These are phyloP conservation scores for Fusarium algeriense DNA, from an alignment of 2,329 filamentous ascomycete genomes.

Conservation along the genomic window DNA sequence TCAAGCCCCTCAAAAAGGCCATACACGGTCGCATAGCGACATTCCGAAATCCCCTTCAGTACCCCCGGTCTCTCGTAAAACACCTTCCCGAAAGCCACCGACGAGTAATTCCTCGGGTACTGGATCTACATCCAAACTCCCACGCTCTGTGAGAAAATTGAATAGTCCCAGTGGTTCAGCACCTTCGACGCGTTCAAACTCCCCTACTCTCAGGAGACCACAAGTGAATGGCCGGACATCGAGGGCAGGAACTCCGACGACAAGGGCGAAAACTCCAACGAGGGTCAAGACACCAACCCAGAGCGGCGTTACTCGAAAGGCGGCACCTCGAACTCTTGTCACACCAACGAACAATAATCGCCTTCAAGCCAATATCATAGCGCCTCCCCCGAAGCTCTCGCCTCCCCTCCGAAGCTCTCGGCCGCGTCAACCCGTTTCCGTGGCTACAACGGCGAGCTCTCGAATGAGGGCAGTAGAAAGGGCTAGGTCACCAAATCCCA, in stretches of 20 bases:
- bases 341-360: conserved; percentile 67
- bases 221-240: conserved; percentile 57
- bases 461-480: conserved; percentile 74
- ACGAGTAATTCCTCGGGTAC: conserved; percentile 42
- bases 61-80: conserved; percentile 51
- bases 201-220: conserved; percentile 62
- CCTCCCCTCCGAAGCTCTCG: conserved; percentile 84
- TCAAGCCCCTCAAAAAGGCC: conserved; percentile 50
- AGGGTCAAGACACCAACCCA: conserved; percentile 60
- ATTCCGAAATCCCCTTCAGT: conserved; percentile 56
- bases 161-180: conserved; percentile 60
- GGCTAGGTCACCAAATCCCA: conserved; percentile 59
- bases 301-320: conserved; percentile 53
- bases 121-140: conserved; percentile 58
- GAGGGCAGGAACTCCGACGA: conserved; percentile 54
- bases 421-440: conserved; percentile 82
- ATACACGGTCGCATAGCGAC: conserved; percentile 71
- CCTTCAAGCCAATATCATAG: conserved; percentile 80
- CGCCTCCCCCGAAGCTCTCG: conserved; percentile 78
- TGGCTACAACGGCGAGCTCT: conserved; percentile 78
- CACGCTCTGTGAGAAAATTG: conserved; percentile 60
- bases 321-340: conserved; percentile 56
- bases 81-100: conserved; percentile 44
- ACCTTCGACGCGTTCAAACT: conserved; percentile 67
- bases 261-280: conserved; percentile 57